These are phyloP conservation scores for Fusarium robinianum DNA, from an alignment of 2,329 filamentous ascomycete species.

Conservation along the genomic window DNA sequence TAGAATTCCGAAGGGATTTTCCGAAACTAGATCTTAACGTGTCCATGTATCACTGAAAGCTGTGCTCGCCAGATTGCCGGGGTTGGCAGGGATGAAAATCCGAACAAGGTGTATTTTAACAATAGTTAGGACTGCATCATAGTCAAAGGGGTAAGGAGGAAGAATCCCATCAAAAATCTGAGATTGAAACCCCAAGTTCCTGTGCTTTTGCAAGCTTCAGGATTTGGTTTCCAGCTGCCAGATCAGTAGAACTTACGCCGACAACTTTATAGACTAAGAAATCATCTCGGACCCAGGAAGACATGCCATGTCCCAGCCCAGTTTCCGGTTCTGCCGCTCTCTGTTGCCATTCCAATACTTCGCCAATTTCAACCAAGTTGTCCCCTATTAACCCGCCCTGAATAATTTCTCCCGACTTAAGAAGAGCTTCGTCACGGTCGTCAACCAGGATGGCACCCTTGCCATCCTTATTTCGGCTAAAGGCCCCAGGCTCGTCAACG, in stretches of 20 bases:
- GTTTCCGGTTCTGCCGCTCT: neutral
- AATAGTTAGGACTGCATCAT: no score
- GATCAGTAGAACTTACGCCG: conserved; percentile 41
- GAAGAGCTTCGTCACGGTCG: conserved; percentile 62
- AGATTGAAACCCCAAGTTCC: conserved; percentile 11
- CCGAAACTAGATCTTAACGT: no score
- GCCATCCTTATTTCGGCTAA: neutral
- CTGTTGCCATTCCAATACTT: conserved; percentile 17
- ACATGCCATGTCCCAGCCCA: neutral
- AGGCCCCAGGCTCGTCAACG: conserved; percentile 4
- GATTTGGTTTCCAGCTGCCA: conserved; percentile 38
- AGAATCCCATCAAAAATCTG: no score
- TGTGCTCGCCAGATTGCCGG: no score
- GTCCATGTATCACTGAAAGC: no score
- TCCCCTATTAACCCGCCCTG: conserved; percentile 61
- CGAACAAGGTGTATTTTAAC: no score
- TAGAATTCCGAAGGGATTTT: no score
- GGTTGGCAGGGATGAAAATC: no score
- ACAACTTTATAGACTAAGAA: conserved; percentile 37
- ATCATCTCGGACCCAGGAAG: conserved; percentile 27
- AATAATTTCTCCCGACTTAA: conserved; percentile 69
- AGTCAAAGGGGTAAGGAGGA: no score
- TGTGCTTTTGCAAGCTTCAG: conserved; percentile 33
- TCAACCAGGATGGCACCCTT: conserved; percentile 50
- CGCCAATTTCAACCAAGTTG: conserved; percentile 68